Conservation (phyloP, 1,139 yeast genomes). For the Suhomyces bribrorum region DNA sequence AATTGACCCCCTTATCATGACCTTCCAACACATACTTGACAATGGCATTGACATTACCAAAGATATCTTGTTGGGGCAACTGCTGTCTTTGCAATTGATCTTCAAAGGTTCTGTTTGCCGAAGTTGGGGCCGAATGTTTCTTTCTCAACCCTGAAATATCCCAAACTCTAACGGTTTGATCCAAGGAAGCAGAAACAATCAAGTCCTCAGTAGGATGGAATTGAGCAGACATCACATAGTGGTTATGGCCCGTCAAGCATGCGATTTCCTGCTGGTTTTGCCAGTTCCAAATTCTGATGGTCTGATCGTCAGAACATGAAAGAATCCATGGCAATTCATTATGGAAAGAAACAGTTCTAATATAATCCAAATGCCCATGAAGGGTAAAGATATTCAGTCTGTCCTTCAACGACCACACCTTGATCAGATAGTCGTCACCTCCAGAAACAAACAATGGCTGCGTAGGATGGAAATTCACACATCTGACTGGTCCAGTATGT, state of each 20-base stretch:
- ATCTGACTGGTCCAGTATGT: conserved; percentile 97
- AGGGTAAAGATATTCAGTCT: conserved; percentile 90
- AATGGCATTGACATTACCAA: conserved; percentile 91
- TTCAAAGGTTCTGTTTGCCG: conserved; percentile 59
- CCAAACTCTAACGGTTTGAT: conserved; percentile 99
- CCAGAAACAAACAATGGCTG: conserved; percentile 97
- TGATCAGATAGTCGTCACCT: conserved; percentile 93
- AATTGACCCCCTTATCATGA: conserved; percentile 97
- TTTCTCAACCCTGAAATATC: conserved; percentile 94
- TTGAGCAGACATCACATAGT: conserved; percentile 97
- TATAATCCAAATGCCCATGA: conserved; percentile 92
- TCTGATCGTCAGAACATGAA: conserved; percentile 96
- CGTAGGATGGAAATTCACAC: conserved; percentile 94
- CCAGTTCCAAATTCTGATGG: conserved; percentile 99
- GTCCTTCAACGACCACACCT: conserved; percentile 94
- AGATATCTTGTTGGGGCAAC: conserved; percentile 83
- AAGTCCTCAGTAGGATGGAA: conserved; percentile 96
- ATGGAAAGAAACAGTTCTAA: conserved; percentile 93
- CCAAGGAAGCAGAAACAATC: conserved; percentile 92
- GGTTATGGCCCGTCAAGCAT: conserved; percentile 96
- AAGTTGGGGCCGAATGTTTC: conserved; percentile 86
- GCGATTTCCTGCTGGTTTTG: conserved; percentile 98
- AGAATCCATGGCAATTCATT: conserved; percentile 97
- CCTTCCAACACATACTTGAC: conserved; percentile 97
- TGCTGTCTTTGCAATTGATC: conserved; percentile 77